A percentile compares a stretch with the other conserved stretches of the same genome.
phyloP scores from a whole-genome alignment of 139 green algal species.

The Zygnema cylindricum region DNA sequence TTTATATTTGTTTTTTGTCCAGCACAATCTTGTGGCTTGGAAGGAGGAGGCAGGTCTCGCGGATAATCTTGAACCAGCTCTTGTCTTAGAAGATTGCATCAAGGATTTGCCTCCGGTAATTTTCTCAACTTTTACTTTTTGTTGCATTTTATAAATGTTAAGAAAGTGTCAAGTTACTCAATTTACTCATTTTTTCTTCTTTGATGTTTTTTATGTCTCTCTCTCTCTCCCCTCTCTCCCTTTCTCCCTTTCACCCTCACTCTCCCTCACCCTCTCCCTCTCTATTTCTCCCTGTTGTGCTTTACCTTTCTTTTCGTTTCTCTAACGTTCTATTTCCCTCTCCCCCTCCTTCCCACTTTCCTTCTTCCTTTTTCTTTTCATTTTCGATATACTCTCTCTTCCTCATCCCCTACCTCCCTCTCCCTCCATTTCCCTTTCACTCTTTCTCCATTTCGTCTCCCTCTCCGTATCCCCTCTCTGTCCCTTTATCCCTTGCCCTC shows the following conservation, averaged over 20 bases:
- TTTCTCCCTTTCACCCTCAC: background rate
- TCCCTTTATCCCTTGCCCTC: no score
- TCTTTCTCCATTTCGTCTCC: slow-evolving; percentile 1
- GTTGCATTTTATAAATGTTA: no score
- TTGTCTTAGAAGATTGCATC: slow-evolving; percentile 28
- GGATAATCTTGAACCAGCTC: background rate
- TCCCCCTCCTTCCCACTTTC: background rate
- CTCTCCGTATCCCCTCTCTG: no score
- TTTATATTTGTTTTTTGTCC: no score
- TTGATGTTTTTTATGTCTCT: background rate
- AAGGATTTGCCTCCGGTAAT: slow-evolving; percentile 46
- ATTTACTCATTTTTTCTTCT: background rate
- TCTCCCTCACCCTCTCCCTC: slow-evolving; percentile 4
- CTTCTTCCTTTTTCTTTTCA: background rate
- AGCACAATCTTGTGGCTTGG: slow-evolving; percentile 40
- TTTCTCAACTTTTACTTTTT: background rate
- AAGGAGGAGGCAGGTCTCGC: background rate
- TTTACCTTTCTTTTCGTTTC: background rate
- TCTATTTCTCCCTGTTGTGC: background rate
- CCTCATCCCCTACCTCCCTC: background rate
- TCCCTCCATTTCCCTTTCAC: background rate
- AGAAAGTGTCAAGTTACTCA: background rate
- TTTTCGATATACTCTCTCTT: background rate
- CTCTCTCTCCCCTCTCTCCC: background rate
- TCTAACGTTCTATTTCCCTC: background rate